phyloP scores from a whole-genome alignment of 345 rosid species.

The Eucalyptus pauciflora region DNA sequence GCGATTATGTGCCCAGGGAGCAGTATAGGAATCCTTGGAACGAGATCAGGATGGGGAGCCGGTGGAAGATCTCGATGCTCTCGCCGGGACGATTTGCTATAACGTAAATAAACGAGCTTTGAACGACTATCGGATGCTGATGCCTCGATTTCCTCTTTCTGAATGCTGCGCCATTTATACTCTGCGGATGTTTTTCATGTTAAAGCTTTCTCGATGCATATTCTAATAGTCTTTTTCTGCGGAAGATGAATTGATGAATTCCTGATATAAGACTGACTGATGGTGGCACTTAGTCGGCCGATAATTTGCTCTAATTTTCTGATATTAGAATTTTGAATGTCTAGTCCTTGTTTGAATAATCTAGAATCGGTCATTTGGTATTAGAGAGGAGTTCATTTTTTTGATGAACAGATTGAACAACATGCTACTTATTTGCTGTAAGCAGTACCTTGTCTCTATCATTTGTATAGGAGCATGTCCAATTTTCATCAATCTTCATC shows the following conservation, averaged over 20 bases:
- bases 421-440: too few relatives aligned
- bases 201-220: too few relatives aligned
- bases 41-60: slow-evolving; percentile 64
- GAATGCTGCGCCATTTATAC: not conserved
- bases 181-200: not conserved
- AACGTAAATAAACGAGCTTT: slow-evolving; percentile 22
- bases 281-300: not conserved
- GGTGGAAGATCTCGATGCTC: slow-evolving; percentile 93
- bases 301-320: too few relatives aligned
- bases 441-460: not conserved
- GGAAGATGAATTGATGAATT: not conserved
- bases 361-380: too few relatives aligned
- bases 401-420: too few relatives aligned
- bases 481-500: not conserved
- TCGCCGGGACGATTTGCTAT: slow-evolving; percentile 74
- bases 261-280: not conserved
- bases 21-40: slow-evolving; percentile 88
- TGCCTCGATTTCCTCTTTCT: not conserved
- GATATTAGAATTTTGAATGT: not conserved
- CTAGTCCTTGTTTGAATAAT: not conserved
- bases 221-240: not conserved
- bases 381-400: not conserved
- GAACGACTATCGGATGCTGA: not conserved
- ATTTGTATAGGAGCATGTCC: not conserved
- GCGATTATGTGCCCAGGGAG: slow-evolving; percentile 60